A percentile compares a stretch with the other conserved stretches of the same genome.
Evolutionary conservation across 1,284 basidiomycete genomes (phyloP).

Genomic region (Ceratobasidium sp.): DNA sequence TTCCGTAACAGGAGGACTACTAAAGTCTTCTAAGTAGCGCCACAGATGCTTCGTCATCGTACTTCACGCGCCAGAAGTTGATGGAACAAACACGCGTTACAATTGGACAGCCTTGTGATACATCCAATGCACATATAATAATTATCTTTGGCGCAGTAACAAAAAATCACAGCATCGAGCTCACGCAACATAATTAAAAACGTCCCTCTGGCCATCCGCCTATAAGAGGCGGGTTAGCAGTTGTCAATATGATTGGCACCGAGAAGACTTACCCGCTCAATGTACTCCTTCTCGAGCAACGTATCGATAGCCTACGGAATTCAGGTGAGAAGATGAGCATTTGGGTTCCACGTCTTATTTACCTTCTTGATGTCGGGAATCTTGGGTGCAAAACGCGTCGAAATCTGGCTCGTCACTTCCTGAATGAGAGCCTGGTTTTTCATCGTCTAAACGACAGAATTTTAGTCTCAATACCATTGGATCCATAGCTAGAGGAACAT

Average conservation of each 20-base stretch:
- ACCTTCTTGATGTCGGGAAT: constrained; percentile 93
- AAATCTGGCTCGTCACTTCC: constrained; percentile 93
- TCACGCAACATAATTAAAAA: constrained; percentile 50
- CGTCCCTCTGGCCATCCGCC: constrained; percentile 48
- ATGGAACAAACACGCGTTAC: background rate
- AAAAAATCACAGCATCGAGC: background rate
- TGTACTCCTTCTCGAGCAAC: constrained; percentile 96
- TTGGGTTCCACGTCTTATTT: constrained; percentile 40
- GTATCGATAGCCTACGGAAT: constrained; percentile 87
- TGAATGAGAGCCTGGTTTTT: constrained; percentile 94
- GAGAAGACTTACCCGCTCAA: constrained; percentile 74
- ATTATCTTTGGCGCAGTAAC: background rate
- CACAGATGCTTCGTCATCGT: background rate
- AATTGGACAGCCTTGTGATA: background rate
- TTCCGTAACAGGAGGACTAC: background rate
- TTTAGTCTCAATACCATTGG: background rate
- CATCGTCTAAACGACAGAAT: constrained; percentile 70
- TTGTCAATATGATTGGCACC: background rate
- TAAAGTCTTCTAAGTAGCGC: background rate
- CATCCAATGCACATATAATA: constrained; percentile 23
- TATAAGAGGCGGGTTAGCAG: constrained; percentile 9
- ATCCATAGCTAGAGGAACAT: background rate
- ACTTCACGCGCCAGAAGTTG: background rate
- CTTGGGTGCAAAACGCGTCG: constrained; percentile 86
- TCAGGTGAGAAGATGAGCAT: background rate